Percentiles rank a stretch among this genome's conserved stretches.
Evolutionary conservation across 352 stramenopile species (phyloP).

Genomic region (Plasmopara viticola): DNA sequence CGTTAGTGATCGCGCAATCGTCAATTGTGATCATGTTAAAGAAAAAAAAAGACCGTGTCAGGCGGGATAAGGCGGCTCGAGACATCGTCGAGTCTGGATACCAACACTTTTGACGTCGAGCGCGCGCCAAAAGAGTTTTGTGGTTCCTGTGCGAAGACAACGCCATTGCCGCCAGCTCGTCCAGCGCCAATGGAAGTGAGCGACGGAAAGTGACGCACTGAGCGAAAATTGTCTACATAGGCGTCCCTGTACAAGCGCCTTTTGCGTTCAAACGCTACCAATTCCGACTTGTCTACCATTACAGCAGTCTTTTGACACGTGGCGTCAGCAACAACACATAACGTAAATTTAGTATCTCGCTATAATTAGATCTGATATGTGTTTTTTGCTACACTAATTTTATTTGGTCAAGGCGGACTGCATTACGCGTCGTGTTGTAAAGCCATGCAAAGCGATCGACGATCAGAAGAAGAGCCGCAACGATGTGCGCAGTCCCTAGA

Average conservation of each 20-base stretch:
- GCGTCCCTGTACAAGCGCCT: conserved; percentile 76
- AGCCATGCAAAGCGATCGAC: conserved; percentile 8
- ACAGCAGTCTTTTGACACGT: neutral
- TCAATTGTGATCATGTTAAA: conserved; percentile 22
- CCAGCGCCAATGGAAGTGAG: conserved; percentile 46
- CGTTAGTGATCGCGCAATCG: conserved; percentile 21
- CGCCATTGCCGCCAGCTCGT: conserved; percentile 24
- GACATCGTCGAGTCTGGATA: conserved; percentile 29
- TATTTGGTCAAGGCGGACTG: no score
- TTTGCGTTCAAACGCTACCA: conserved; percentile 60
- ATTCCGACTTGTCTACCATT: conserved; percentile 28
- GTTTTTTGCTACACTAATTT: no score
- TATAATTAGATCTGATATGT: no score
- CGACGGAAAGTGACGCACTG: conserved; percentile 61
- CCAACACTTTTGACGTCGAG: conserved; percentile 4
- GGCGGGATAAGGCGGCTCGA: conserved; percentile 45
- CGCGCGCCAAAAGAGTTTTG: conserved; percentile 4
- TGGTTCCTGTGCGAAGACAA: conserved; percentile 46
- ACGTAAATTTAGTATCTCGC: no score
- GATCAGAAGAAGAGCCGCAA: conserved; percentile 8
- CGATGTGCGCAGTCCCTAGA: conserved; percentile 1
- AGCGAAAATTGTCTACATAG: conserved; percentile 63
- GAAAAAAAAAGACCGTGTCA: conserved; percentile 40
- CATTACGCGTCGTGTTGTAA: conserved; percentile 4
- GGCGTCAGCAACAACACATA: neutral